Percentiles rank a stretch among this genome's conserved stretches.
These are phyloP conservation scores for Dovyalis caffra DNA, from an alignment of 345 rosid genomes.

Conservation along the genomic window DNA sequence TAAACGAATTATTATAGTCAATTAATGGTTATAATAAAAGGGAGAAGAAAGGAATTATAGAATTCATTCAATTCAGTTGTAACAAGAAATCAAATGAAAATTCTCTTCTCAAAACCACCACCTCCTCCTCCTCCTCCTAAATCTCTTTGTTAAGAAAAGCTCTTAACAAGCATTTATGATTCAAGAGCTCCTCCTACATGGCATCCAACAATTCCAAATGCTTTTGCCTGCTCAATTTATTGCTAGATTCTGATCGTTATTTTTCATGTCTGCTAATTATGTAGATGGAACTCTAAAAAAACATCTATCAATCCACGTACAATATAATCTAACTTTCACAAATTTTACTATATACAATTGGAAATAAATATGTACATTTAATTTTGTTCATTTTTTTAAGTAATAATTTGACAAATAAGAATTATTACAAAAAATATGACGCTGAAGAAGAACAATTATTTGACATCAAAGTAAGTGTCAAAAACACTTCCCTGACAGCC, in stretches of 20 bases:
- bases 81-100: no score
- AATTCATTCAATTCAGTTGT: no score
- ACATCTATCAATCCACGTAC: background rate
- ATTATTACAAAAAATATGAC: conserved; percentile 6
- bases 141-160: no score
- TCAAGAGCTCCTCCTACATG: no score
- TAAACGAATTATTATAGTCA: no score
- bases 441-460: conserved; percentile 1
- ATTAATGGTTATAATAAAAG: no score
- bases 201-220: no score
- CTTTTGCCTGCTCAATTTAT: background rate
- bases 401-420: conserved; percentile 10
- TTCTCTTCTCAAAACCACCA: no score
- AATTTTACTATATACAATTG: conserved; percentile 14
- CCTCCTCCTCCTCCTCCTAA: no score
- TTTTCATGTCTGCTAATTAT: background rate
- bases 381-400: background rate
- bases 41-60: no score
- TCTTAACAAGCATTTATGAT: no score
- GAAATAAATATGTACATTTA: background rate
- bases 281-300: no score
- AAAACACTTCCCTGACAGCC: background rate
- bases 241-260: background rate
- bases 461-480: conserved; percentile 19
- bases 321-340: background rate